A percentile compares a stretch with the other conserved stretches of the same genome.
Evolutionary conservation across 257 asterid genomes (phyloP).

Genomic region (Knoxia roxburghii): DNA sequence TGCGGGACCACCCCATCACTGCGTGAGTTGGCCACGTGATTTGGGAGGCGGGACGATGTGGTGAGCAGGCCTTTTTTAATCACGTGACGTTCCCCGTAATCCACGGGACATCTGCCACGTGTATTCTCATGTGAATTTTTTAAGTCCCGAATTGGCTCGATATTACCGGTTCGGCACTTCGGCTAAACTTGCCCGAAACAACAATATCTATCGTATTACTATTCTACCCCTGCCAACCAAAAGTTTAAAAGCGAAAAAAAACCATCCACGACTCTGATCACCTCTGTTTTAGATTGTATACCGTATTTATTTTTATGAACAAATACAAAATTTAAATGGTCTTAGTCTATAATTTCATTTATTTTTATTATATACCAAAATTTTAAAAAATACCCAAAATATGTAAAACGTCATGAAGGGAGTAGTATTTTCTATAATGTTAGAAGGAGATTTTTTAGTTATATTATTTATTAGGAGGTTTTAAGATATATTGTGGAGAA

Average conservation of each 20-base stretch:
- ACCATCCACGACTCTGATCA: background rate
- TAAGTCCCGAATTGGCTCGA: background rate
- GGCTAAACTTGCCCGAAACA: background rate
- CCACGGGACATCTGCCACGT: constrained; percentile 44
- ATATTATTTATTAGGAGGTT: too few relatives aligned
- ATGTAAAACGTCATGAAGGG: too few relatives aligned
- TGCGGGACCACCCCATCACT: constrained; percentile 37
- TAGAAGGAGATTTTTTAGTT: too few relatives aligned
- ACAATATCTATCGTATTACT: background rate
- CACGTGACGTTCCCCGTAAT: constrained; percentile 69
- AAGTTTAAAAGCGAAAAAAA: background rate
- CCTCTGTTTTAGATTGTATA: too few relatives aligned
- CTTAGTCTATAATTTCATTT: too few relatives aligned
- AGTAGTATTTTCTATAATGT: too few relatives aligned
- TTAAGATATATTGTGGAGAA: too few relatives aligned
- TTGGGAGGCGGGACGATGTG: constrained; percentile 56
- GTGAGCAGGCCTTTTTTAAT: constrained; percentile 48
- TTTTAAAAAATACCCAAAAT: too few relatives aligned
- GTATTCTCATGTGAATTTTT: constrained; percentile 6
- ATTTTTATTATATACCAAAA: too few relatives aligned
- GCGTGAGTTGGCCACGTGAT: constrained; percentile 93
- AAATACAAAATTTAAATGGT: too few relatives aligned
- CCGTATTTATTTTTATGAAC: too few relatives aligned
- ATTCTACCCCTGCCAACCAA: background rate
- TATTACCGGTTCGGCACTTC: too few relatives aligned